phyloP scores from a whole-genome alignment of 2,329 filamentous ascomycete species.

The Aspergillus intermedius region DNA sequence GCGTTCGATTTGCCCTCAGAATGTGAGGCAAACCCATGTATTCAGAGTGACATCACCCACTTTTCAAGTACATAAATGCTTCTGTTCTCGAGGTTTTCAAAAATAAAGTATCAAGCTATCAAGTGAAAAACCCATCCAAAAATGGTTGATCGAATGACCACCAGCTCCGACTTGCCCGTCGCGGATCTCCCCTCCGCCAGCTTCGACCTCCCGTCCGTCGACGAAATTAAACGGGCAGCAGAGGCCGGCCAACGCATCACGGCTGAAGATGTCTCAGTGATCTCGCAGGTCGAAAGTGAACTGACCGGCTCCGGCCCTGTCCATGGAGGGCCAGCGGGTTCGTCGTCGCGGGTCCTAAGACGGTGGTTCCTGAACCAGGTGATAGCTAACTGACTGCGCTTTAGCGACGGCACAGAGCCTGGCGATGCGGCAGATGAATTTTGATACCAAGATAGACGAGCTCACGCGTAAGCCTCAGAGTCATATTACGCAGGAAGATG shows the following conservation, averaged over 20 bases:
- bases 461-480: conserved; percentile 25
- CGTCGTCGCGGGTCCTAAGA: neutral
- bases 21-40: conserved; percentile 13
- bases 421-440: conserved; percentile 28
- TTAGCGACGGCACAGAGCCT: conserved; percentile 28
- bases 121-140: conserved; percentile 6
- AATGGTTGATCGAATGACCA: conserved; percentile 1
- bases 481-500: conserved; percentile 28
- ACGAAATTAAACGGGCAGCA: conserved; percentile 25
- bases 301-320: conserved; percentile 25
- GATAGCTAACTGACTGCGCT: neutral
- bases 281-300: conserved; percentile 26
- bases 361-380: neutral
- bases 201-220: conserved; percentile 23
- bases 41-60: conserved; percentile 22
- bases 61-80: neutral
- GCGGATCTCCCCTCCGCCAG: conserved; percentile 2
- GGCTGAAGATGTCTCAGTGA: conserved; percentile 24
- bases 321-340: conserved; percentile 28
- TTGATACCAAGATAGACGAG: conserved; percentile 27
- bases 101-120: neutral
- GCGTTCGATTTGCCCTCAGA: conserved; percentile 12
- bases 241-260: conserved; percentile 28
- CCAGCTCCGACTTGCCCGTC: neutral
- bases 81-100: neutral